Conservation (phyloP, 2,329 filamentous ascomycete genomes). For the Apiospora phragmitis region DNA sequence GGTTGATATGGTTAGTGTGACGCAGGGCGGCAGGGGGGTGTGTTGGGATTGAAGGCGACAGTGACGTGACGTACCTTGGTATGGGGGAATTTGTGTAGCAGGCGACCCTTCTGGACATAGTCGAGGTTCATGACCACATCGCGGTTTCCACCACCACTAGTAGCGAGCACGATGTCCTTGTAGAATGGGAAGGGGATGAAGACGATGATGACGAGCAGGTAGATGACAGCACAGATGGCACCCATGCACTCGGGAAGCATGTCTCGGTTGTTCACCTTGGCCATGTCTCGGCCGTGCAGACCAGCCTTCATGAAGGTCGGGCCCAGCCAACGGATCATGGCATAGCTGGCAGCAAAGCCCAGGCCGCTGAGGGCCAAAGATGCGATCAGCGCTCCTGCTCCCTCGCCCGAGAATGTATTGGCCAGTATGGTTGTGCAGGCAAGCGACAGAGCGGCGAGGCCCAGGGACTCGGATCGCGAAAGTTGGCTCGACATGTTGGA, state of each 20-base stretch:
- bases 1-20: background rate
- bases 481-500: conserved; percentile 39
- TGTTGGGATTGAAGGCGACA: background rate
- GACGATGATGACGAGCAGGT: conserved; percentile 82
- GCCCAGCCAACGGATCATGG: conserved; percentile 91
- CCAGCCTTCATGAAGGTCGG: conserved; percentile 85
- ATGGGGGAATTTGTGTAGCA: conserved; percentile 90
- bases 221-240: conserved; percentile 87
- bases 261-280: conserved; percentile 60
- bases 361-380: conserved; percentile 84
- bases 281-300: conserved; percentile 86
- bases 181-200: conserved; percentile 98
- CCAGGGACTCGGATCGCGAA: conserved; percentile 52
- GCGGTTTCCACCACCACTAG: conserved; percentile 87
- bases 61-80: conserved; percentile 65
- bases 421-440: conserved; percentile 72
- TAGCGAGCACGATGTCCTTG: conserved; percentile 94
- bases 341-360: conserved; percentile 79
- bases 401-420: conserved; percentile 74
- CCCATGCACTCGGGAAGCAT: conserved; percentile 91
- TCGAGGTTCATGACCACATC: conserved; percentile 77
- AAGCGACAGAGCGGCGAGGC: conserved; percentile 62
- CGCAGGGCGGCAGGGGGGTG: background rate
- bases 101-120: conserved; percentile 77
- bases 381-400: conserved; percentile 86